Conservation (phyloP, 2,329 filamentous ascomycete genomes). For the Pseudocercospora macadamiae region DNA sequence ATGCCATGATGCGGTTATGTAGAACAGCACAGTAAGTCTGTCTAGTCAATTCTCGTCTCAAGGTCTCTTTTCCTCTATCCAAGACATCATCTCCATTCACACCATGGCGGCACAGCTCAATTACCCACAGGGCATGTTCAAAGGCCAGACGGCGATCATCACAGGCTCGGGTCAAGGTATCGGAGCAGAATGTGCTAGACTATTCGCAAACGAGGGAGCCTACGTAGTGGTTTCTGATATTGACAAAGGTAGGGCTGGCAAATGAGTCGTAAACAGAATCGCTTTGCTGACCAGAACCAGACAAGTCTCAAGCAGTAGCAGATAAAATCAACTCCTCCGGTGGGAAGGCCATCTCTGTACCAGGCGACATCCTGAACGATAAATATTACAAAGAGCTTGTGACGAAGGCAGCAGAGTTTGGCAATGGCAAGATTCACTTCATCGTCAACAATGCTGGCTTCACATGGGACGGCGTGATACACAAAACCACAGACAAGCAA, state of each 20-base stretch:
- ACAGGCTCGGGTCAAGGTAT: constrained; percentile 67
- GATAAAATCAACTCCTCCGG: constrained; percentile 69
- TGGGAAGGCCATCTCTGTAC: constrained; percentile 70
- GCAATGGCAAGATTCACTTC: constrained; percentile 84
- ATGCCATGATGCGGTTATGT: not conserved
- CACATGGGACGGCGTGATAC: constrained; percentile 90
- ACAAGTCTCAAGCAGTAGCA: constrained; percentile 70
- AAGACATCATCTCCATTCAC: not conserved
- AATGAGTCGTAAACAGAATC: no score
- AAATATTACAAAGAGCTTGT: constrained; percentile 74
- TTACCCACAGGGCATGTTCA: constrained; percentile 77
- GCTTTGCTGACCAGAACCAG: constrained; percentile 47
- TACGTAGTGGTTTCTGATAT: constrained; percentile 84
- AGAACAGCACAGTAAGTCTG: not conserved
- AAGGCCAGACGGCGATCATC: constrained; percentile 82
- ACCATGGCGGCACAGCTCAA: constrained; percentile 67
- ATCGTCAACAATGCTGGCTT: constrained; percentile 91
- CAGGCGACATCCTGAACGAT: constrained; percentile 75
- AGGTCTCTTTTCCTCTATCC: not conserved
- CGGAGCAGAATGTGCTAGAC: constrained; percentile 76
- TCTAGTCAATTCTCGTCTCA: not conserved
- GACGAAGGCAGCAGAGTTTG: constrained; percentile 75
- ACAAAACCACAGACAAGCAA: constrained; percentile 90
- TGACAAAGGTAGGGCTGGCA: constrained; percentile 71
- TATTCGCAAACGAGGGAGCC: constrained; percentile 84